These are phyloP conservation scores for Trypanosomatidae sp. DNA, from an alignment of 208 protist genomes.

Conservation along the genomic window DNA sequence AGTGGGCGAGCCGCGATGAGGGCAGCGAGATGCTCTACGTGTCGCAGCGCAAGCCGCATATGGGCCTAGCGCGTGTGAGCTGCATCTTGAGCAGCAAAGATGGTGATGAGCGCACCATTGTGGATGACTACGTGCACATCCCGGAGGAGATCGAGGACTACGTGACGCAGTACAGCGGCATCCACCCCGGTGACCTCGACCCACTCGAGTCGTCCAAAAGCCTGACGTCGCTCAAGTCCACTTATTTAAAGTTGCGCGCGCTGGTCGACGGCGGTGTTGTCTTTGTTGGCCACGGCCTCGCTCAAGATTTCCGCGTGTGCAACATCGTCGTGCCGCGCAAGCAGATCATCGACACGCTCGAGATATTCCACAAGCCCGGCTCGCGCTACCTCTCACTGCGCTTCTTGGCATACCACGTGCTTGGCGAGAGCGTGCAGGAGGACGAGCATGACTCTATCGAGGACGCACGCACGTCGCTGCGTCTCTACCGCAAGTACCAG, in stretches of 20 bases:
- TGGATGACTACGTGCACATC: conserved; percentile 91
- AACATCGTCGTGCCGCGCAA: conserved; percentile 94
- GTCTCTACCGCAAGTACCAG: conserved; percentile 89
- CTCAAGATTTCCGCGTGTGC: conserved; percentile 96
- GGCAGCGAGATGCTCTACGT: conserved; percentile 43
- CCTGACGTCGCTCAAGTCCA: conserved; percentile 94
- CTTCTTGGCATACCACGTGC: conserved; percentile 94
- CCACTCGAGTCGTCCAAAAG: conserved; percentile 85
- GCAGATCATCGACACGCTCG: conserved; percentile 97
- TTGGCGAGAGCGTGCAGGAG: conserved; percentile 94
- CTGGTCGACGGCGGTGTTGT: conserved; percentile 92
- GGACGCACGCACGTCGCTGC: conserved; percentile 94
- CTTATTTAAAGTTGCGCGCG: conserved; percentile 93
- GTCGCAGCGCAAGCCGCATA: conserved; percentile 68
- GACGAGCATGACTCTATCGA: conserved; percentile 96
- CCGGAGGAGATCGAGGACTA: conserved; percentile 90
- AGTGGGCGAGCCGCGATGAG: conserved; percentile 61
- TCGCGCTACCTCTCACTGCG: conserved; percentile 92
- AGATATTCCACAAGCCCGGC: conserved; percentile 92
- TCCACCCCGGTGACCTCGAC: conserved; percentile 95
- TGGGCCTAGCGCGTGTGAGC: conserved; percentile 87
- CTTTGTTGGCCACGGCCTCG: conserved; percentile 96
- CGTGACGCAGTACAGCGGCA: conserved; percentile 93
- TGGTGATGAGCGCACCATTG: conserved; percentile 85
- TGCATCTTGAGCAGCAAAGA: conserved; percentile 80